Conservation (phyloP, 2,329 filamentous ascomycete species). For the Pseudovirgaria hyperparasitica region DNA sequence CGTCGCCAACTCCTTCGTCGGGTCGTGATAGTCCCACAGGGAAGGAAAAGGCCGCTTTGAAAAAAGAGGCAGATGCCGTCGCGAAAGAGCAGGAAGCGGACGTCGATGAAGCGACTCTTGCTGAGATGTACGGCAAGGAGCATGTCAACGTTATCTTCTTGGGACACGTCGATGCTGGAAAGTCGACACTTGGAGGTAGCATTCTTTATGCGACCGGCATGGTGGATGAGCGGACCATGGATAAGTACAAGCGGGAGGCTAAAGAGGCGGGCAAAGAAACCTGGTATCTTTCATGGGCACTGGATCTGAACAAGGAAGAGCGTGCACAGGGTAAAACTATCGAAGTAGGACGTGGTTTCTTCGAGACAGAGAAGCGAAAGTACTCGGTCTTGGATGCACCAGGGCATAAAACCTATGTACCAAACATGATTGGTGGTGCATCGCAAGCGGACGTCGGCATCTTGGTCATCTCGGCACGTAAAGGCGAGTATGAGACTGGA, state of each 20-base stretch:
- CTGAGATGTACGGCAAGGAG: conserved; percentile 93
- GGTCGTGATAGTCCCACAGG: conserved; percentile 68
- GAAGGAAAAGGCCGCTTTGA: conserved; percentile 44
- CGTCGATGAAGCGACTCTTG: conserved; percentile 72
- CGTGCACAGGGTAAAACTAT: conserved; percentile 95
- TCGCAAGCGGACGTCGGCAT: conserved; percentile 56
- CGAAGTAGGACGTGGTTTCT: conserved; percentile 87
- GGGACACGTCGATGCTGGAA: conserved; percentile 95
- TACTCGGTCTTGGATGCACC: conserved; percentile 97
- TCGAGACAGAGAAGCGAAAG: conserved; percentile 89
- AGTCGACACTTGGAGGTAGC: conserved; percentile 87
- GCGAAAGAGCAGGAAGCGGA: conserved; percentile 67
- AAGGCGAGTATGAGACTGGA: conserved; percentile 97
- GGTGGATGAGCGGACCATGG: conserved; percentile 98
- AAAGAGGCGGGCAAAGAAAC: conserved; percentile 95
- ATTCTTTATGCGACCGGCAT: conserved; percentile 92
- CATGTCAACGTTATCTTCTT: conserved; percentile 95
- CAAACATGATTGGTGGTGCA: conserved; percentile 94
- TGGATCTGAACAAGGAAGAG: conserved; percentile 95
- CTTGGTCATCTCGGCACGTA: conserved; percentile 88
- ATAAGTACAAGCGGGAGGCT: conserved; percentile 94
- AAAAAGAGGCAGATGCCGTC: conserved; percentile 68
- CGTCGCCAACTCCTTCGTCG: conserved; percentile 70
- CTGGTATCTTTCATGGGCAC: conserved; percentile 97
- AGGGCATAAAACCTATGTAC: conserved; percentile 95